A percentile compares a stretch with the other conserved stretches of the same genome.
phyloP scores from a whole-genome alignment of 2,329 filamentous ascomycete genomes.

The Talaromyces albobiverticillius region DNA sequence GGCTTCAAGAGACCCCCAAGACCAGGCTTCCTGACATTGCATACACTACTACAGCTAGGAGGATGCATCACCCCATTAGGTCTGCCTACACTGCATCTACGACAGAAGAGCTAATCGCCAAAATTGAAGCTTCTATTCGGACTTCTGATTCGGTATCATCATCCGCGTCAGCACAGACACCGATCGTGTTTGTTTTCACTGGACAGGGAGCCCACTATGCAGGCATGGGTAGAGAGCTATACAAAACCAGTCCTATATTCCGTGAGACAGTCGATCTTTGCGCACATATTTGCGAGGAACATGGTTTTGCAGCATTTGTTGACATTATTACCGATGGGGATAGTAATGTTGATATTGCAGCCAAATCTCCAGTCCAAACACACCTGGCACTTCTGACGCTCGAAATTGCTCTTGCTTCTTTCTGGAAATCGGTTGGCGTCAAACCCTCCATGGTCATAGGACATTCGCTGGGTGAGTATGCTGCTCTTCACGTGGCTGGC shows the following conservation, averaged over 20 bases:
- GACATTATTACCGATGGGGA: background rate
- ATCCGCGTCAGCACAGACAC: conserved; percentile 8
- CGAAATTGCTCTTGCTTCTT: background rate
- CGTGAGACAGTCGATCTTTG: background rate
- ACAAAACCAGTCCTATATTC: conserved; percentile 6
- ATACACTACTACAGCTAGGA: conserved; percentile 64
- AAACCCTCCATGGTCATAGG: conserved; percentile 25
- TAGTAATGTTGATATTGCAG: background rate
- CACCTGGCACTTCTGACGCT: background rate
- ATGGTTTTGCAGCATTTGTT: background rate
- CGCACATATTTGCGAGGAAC: background rate
- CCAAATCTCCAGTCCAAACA: background rate
- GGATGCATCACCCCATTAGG: conserved; percentile 39
- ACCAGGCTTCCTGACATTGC: conserved; percentile 44
- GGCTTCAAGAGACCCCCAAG: background rate
- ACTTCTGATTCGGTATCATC: conserved; percentile 9
- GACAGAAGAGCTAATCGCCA: too few species aligned
- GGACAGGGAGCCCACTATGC: conserved; percentile 33
- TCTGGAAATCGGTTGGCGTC: conserved; percentile 22
- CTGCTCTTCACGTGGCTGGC: conserved; percentile 25
- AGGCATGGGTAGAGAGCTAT: conserved; percentile 42
- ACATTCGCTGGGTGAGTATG: conserved; percentile 32
- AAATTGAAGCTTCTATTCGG: too few species aligned
- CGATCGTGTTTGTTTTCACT: conserved; percentile 37
- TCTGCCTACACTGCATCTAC: conserved; percentile 25